Base-by-base conservation (phyloP, 1,284 basidiomycete species). In the Sanguinoderma infundibulare region DNA sequence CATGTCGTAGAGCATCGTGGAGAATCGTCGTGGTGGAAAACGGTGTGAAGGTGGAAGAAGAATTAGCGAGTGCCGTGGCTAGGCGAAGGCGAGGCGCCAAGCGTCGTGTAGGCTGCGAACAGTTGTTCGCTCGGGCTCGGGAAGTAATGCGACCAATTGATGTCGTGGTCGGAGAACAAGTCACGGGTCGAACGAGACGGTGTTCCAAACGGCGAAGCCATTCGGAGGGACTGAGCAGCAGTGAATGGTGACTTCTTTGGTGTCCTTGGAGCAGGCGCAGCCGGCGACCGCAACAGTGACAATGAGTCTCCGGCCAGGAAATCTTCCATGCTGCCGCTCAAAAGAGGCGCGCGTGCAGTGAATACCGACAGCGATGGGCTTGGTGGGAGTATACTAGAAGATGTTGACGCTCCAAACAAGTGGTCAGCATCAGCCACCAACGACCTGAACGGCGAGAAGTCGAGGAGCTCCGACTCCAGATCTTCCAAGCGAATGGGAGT, bases 401-500 rank as follows among this genome's bases (percentile, higher is more conserved):
- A n/a, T 38, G 24, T 38, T 49, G 61, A 38, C 32, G 49, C 20
- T 32, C 44, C 53, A 39, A 46, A 36, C 20, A 44, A 26, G 36
- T 39, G 28, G 5, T 15, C 38, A 12, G 32, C 26, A 26, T 44
- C 47, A 38, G 22, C 55, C 42, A 26, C 28, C 14, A 60, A 56
- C n/a, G 65, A 62, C 44, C 60, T 60, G 57, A 55, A 57, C 8
- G 65, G 65, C 5, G 65, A 66, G 47, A 62, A 66, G 39, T 66
- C 42, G 40, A 66, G 62, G 6, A 66, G 34, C 39, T 66, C 65
- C 2, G 65, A 46, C 24, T 66, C 65, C 28, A 66, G 47, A 5
- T 60, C 57, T 30, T 61, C 60, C 7, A 55, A 22, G n/a, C 20
- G 62, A 38, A 34, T 32, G 32, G 34, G 59, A 2, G 60, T 61